Percentiles rank a stretch among this genome's conserved stretches.
These are phyloP conservation scores for Cytospora paraplurivora DNA, from an alignment of 2,329 filamentous ascomycete genomes.

Conservation along the genomic window DNA sequence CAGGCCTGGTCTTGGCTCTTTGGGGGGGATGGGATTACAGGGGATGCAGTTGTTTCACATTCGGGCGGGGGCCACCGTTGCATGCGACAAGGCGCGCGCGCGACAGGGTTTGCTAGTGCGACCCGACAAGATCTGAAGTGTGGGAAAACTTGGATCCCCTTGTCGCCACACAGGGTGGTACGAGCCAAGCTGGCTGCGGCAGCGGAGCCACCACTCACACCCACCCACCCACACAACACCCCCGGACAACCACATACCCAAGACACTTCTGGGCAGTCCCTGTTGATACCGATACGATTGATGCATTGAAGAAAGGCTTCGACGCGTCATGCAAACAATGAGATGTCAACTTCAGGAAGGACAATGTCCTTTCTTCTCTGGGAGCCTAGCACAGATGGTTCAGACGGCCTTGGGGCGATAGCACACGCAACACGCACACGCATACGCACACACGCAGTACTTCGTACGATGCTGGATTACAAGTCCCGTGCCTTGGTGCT, in stretches of 20 bases:
- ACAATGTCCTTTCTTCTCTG: slow-evolving; percentile 16
- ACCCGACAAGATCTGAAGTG: slow-evolving; percentile 28
- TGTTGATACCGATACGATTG: not conserved
- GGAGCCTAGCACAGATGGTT: not conserved
- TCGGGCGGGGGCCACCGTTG: slow-evolving; percentile 41
- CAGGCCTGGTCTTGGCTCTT: slow-evolving; percentile 44
- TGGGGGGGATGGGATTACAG: slow-evolving; percentile 48
- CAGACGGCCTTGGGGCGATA: not conserved
- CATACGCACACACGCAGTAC: not conserved
- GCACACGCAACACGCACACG: no score
- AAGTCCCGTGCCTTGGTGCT: not conserved
- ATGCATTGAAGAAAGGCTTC: slow-evolving; percentile 28
- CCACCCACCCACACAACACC: not conserved
- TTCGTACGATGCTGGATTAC: not conserved
- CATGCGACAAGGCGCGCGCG: slow-evolving; percentile 40
- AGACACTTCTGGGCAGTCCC: slow-evolving; percentile 18
- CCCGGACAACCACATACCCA: no score
- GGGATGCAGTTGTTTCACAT: slow-evolving; percentile 56
- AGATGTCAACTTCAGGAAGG: slow-evolving; percentile 13
- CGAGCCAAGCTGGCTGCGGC: slow-evolving; percentile 32
- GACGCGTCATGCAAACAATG: slow-evolving; percentile 28
- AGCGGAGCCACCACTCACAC: not conserved
- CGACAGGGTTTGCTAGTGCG: slow-evolving; percentile 35
- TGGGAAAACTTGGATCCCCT: slow-evolving; percentile 23
- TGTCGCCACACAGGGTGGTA: slow-evolving; percentile 10